These are phyloP conservation scores for Aquilaria yunnanensis DNA, from an alignment of 345 rosid species.

Conservation along the genomic window DNA sequence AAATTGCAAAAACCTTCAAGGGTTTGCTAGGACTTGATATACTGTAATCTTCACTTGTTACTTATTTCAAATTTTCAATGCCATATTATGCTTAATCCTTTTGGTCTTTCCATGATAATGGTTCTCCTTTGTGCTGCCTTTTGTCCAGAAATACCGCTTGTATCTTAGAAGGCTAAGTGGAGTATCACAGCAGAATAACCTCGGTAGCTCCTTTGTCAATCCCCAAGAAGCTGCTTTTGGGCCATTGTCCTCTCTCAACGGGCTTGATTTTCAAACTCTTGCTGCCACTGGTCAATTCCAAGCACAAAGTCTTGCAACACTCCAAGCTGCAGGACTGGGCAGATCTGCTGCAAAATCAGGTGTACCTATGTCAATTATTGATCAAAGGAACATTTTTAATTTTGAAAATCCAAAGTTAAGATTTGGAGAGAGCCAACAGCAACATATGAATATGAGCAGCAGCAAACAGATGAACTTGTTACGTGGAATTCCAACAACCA, in stretches of 20 bases:
- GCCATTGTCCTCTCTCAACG: slow-evolving; percentile 48
- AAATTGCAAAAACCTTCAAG: not conserved
- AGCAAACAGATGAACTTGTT: slow-evolving; percentile 53
- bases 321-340: slow-evolving; percentile 78
- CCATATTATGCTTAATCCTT: not conserved
- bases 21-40: not conserved
- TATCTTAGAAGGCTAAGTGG: slow-evolving; percentile 94
- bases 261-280: slow-evolving; percentile 67
- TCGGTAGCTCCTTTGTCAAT: slow-evolving; percentile 47
- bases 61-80: not conserved
- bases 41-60: not conserved
- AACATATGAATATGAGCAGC: slow-evolving; percentile 29
- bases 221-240: slow-evolving; percentile 64
- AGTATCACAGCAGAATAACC: slow-evolving; percentile 59
- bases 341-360: slow-evolving; percentile 54
- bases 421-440: slow-evolving; percentile 65
- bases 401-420: slow-evolving; percentile 64
- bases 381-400: slow-evolving; percentile 76
- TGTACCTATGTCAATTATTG: slow-evolving; percentile 48
- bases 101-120: not conserved
- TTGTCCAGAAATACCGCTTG: slow-evolving; percentile 80
- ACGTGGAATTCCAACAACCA: slow-evolving; percentile 64
- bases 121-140: not conserved
- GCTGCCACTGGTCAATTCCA: slow-evolving; percentile 76
- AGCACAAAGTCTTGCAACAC: slow-evolving; percentile 75